These are phyloP conservation scores for Naumovozyma dairenensis DNA, from an alignment of 805 yeast genomes.

Conservation along the genomic window DNA sequence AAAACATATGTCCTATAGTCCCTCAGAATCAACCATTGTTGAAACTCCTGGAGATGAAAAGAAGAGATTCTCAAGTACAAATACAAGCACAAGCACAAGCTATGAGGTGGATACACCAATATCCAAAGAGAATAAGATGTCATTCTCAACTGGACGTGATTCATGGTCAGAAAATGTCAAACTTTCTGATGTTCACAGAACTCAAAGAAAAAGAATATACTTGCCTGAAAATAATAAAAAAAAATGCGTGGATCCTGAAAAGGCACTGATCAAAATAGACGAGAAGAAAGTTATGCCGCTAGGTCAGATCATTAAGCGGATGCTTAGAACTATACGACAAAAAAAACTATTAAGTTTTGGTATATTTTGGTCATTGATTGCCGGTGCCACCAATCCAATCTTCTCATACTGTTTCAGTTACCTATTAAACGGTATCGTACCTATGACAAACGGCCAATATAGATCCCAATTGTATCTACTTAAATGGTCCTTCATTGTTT, in stretches of 20 bases:
- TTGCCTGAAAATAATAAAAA: too few relatives aligned
- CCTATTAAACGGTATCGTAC: constrained; percentile 53
- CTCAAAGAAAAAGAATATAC: too few relatives aligned
- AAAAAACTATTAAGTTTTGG: constrained; percentile 38
- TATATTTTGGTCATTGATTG: constrained; percentile 38
- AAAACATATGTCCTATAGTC: constrained; percentile 2
- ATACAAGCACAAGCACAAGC: too few relatives aligned
- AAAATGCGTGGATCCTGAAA: neutral
- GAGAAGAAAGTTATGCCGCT: constrained; percentile 19
- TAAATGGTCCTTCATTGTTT: constrained; percentile 61
- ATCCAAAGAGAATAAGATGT: too few relatives aligned
- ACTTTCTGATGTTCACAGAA: neutral
- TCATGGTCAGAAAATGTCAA: constrained; percentile 1
- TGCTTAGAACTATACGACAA: constrained; percentile 22
- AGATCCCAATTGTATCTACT: constrained; percentile 29
- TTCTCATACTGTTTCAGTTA: constrained; percentile 73
- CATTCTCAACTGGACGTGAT: too few relatives aligned
- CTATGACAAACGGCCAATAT: constrained; percentile 28
- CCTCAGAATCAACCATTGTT: constrained; percentile 7
- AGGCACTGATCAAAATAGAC: neutral
- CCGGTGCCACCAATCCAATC: constrained; percentile 62
- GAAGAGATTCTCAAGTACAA: neutral
- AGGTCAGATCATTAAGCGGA: constrained; percentile 19
- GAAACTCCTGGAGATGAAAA: constrained; percentile 1
- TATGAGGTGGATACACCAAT: too few relatives aligned